Percentiles rank a stretch among this genome's conserved stretches.
Evolutionary conservation across 1,284 basidiomycete species (phyloP).

Genomic region (Porodaedalea pini): DNA sequence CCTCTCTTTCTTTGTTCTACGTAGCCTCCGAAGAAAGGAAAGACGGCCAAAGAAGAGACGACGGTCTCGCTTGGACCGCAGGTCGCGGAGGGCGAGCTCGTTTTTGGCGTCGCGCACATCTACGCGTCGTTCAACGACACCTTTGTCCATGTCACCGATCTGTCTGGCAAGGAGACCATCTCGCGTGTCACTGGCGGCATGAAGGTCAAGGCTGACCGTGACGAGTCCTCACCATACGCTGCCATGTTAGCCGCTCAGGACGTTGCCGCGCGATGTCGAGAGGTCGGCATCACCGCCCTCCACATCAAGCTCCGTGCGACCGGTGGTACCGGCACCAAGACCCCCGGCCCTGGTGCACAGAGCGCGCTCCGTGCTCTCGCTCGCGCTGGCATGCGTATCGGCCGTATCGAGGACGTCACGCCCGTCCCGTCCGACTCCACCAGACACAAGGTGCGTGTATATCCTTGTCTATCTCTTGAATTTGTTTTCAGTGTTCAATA

Average conservation of each 20-base stretch:
- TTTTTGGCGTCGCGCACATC: conserved; percentile 96
- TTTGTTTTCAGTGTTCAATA: conserved; percentile 30
- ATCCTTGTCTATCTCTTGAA: background rate
- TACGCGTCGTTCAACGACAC: conserved; percentile 99
- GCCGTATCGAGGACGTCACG: conserved; percentile 96
- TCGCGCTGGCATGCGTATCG: conserved; percentile 98
- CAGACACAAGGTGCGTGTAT: conserved; percentile 76
- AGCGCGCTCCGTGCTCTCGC: conserved; percentile 97
- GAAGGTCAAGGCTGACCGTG: conserved; percentile 99
- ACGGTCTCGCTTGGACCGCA: conserved; percentile 90
- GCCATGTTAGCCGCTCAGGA: conserved; percentile 99
- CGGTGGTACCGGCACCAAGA: conserved; percentile 98
- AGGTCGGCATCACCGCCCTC: conserved; percentile 97
- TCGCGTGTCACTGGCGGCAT: conserved; percentile 97
- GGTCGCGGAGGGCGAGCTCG: conserved; percentile 91
- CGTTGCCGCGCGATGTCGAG: conserved; percentile 93
- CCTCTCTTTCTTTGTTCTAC: conserved; percentile 7
- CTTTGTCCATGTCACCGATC: conserved; percentile 99
- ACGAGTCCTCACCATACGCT: conserved; percentile 99
- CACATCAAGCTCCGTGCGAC: conserved; percentile 98
- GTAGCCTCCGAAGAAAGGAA: conserved; percentile 77
- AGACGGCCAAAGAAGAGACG: conserved; percentile 74
- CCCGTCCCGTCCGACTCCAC: conserved; percentile 97
- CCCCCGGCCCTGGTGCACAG: conserved; percentile 97
- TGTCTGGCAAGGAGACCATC: conserved; percentile 98